These are phyloP conservation scores for Bromus sterilis DNA, from an alignment of 176 grass and related monocot species.

Conservation along the genomic window DNA sequence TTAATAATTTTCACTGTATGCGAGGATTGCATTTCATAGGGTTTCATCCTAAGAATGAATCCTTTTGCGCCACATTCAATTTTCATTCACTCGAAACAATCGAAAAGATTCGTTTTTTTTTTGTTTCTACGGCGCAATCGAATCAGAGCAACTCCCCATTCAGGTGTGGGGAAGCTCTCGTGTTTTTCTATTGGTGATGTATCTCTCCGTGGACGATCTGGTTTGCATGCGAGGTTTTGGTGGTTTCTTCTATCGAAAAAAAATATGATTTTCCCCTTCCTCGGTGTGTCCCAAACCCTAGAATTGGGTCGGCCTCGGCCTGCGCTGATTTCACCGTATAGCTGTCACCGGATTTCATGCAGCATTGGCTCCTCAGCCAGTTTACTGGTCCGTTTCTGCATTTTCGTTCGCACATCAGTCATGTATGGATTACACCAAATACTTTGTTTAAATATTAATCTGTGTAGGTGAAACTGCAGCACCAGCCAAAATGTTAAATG, in stretches of 20 bases:
- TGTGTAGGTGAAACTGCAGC: too few relatives aligned
- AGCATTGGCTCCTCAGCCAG: not conserved
- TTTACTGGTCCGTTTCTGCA: not conserved
- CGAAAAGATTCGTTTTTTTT: not conserved
- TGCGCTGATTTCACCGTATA: not conserved
- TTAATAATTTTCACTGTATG: not conserved
- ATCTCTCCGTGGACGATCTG: not conserved
- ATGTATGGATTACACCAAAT: too few relatives aligned
- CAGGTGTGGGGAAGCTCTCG: not conserved
- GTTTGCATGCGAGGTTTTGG: not conserved
- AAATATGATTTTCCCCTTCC: not conserved
- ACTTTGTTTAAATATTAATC: too few relatives aligned
- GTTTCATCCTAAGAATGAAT: not conserved
- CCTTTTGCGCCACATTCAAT: not conserved
- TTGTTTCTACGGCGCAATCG: too few relatives aligned
- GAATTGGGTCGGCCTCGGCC: not conserved
- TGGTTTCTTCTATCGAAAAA: not conserved
- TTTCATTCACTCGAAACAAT: not conserved
- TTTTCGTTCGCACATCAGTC: not conserved
- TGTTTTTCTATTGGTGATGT: not conserved
- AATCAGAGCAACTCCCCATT: not conserved
- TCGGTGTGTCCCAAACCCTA: not conserved
- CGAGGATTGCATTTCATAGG: not conserved
- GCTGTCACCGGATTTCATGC: not conserved
- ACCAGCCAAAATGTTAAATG: too few relatives aligned